A percentile compares a stretch with the other conserved stretches of the same genome.
Evolutionary conservation across 495 filamentous ascomycete genomes (phyloP).

Genomic region (Clohesyomyces aquaticus): DNA sequence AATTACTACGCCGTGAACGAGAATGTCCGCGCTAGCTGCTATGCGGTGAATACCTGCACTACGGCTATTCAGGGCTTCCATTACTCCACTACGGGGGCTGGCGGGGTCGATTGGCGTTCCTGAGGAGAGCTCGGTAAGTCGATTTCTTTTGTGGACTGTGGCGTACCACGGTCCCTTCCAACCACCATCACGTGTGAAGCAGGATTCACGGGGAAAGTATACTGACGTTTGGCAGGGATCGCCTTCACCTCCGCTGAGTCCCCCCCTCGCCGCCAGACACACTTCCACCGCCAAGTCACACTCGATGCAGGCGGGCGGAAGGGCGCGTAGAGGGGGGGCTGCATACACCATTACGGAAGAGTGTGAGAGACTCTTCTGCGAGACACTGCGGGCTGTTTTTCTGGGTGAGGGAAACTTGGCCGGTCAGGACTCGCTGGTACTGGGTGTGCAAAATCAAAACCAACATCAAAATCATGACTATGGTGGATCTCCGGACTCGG

Average conservation of each 20-base stretch:
- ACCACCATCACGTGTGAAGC: too few species aligned
- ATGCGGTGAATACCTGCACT: constrained; percentile 61
- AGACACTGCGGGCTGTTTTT: constrained; percentile 87
- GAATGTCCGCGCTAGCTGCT: constrained; percentile 85
- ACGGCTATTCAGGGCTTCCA: constrained; percentile 77
- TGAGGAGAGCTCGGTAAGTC: constrained; percentile 77
- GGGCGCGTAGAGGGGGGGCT: constrained; percentile 79
- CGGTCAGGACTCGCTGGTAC: constrained; percentile 72
- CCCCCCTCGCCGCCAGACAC: constrained; percentile 71
- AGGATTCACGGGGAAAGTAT: not conserved
- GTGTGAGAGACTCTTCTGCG: constrained; percentile 99
- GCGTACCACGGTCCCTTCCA: too few species aligned
- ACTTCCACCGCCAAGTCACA: constrained; percentile 54
- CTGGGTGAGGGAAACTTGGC: constrained; percentile 84
- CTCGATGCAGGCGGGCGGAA: constrained; percentile 25
- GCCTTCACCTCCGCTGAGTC: constrained; percentile 76
- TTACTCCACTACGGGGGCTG: constrained; percentile 87
- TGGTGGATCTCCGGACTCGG: not conserved
- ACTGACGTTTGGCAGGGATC: constrained; percentile 53
- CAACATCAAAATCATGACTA: too few species aligned
- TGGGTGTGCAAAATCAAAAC: constrained; percentile 54
- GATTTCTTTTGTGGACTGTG: not conserved
- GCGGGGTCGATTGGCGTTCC: constrained; percentile 94
- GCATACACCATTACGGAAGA: constrained; percentile 94
- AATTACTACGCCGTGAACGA: constrained; percentile 46